Evolutionary conservation across 2,329 filamentous ascomycete species (phyloP), one percentile per base, ranked within the genome.

Genomic region (Sporothrix pallida): DNA sequence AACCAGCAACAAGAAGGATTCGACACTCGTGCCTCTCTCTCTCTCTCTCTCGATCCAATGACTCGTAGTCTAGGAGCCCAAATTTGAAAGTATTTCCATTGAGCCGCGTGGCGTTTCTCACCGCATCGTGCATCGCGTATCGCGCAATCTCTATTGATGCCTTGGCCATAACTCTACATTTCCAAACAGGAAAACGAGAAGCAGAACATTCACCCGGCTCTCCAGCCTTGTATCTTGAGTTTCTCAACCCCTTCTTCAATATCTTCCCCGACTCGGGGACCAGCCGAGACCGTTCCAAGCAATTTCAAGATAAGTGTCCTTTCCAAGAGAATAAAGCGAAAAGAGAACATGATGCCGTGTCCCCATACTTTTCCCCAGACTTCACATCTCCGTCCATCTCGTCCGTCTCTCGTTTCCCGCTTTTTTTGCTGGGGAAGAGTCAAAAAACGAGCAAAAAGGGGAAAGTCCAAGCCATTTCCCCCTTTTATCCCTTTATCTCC

Each of bases 401-500:
- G n/a, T 20, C 52, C 44, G 58, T 44, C 58, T 44, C 31, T 63
- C 31, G 31, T 63, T 63, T 63, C 58, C 58, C 58, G 58, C 58
- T 10, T 44, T 63, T 56, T 60, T 13, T 60, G 17, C 31, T 63
- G 58, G 13, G 58, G 31, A 37, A 42, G 5, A 63, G 52, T 54
- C 52, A 54, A 54, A n/a, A 54, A 54, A 54, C 3, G 13, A 44
- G 13, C 17, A 63, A 63, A 63, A 63, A 3, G 26, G 58, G 58
- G 31, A 20, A 58, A 31, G 31, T 10, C 58, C 26, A 23, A 56
- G 54, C 54, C 54, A 23, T 26, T 56, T 12, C 54, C 26, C 54
- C 54, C 26, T 56, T 56, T 56, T 56, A 7, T 26, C 23, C 31
- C 23, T 26, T 58, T 58, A 15, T 31, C 23, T 58, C 23, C 20